Base-by-base conservation (phyloP, 306 rosid species). In the Psophocarpus tetragonolobus region DNA sequence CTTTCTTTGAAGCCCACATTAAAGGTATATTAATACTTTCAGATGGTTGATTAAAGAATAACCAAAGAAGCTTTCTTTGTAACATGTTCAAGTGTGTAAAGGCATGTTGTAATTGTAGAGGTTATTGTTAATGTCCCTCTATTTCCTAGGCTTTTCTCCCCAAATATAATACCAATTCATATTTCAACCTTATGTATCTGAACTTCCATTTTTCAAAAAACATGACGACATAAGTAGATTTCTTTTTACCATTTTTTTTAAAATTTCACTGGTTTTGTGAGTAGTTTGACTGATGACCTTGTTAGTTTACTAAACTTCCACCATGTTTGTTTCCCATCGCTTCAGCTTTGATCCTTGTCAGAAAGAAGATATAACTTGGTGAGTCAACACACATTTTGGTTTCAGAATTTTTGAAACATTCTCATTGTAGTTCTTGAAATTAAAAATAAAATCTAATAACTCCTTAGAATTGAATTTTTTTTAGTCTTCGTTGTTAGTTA, bases 91-190 rank as follows among this genome's bases (percentile, higher is more conserved):
- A 30, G 35, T 39, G 63, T 53, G 61, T 56, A 65, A 58, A 73
- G 75, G 56, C 50, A 35, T 64, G 36, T 18, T 73, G 71, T 79
- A 53, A 61, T 48, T 60, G 14, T 68, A 8, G 12, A 82, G 51
- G 35, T 38, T 69, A 23, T 62, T 29, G 39, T 60, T 61, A 20
- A 74, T 47, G 27, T 68, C 3, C 20, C 66, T 68, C 36, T 21
- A 41, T 30, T 39, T 73, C 24, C 0, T 23, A 3, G 35, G 70
- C 18, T 70, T 44, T 36, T 70, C 42, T 45, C 23, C 64, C 14
- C 8, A 14, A 15, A 4, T 0, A 12, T 13, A 26, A 57, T 57
- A 24, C 0, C 35, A 11, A 57, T 24, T 57, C 63, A 44, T 57
- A 15, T 8, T 20, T 30, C 27, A 14, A 53, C 6, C 32, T 54